Conservation (phyloP, 1,139 yeast genomes). For the Protomyces lactucae-debilis region DNA sequence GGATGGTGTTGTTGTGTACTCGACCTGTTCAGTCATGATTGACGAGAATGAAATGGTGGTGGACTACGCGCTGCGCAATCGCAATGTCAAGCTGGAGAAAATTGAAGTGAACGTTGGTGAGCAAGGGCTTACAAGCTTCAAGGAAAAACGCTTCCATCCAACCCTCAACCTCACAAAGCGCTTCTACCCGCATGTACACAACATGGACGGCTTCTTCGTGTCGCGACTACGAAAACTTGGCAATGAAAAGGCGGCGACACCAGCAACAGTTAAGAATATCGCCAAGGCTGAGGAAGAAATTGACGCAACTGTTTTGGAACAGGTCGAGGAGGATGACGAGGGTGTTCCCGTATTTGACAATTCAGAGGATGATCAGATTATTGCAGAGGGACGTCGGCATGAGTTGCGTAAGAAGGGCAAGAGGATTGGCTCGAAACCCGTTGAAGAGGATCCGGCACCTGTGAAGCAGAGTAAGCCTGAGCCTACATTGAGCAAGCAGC, state of each 20-base stretch:
- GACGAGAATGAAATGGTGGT: constrained; percentile 98
- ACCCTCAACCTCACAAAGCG: constrained; percentile 78
- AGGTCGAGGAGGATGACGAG: constrained; percentile 49
- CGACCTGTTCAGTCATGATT: constrained; percentile 97
- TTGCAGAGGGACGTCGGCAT: constrained; percentile 59
- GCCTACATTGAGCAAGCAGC: not conserved
- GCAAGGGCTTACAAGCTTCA: constrained; percentile 86
- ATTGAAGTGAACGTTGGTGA: constrained; percentile 93
- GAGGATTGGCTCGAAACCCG: constrained; percentile 14
- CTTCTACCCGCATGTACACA: constrained; percentile 96
- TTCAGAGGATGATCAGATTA: constrained; percentile 67
- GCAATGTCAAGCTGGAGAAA: constrained; percentile 92
- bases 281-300: constrained; percentile 33
- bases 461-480: not conserved
- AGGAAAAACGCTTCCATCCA: constrained; percentile 87
- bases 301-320: constrained; percentile 64
- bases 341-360: constrained; percentile 71
- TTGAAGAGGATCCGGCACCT: not conserved
- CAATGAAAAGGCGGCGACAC: constrained; percentile 51
- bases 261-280: constrained; percentile 18
- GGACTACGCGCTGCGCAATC: constrained; percentile 92
- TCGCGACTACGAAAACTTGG: constrained; percentile 93
- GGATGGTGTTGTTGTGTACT: constrained; percentile 93
- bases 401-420: constrained; percentile 21
- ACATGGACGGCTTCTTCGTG: constrained; percentile 96